Base-by-base conservation (phyloP, 306 rosid species). In the Lagenaria siceraria region DNA sequence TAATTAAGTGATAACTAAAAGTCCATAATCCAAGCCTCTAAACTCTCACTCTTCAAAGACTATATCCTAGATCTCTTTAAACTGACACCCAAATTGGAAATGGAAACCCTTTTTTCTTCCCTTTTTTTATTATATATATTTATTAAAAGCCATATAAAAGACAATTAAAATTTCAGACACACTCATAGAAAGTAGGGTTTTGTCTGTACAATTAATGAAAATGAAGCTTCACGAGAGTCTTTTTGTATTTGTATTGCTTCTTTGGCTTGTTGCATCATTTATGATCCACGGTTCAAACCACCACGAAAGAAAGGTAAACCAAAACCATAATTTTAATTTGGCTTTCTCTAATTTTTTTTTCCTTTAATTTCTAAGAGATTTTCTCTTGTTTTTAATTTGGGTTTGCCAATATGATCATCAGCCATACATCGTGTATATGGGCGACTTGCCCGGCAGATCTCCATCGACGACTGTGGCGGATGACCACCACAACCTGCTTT, bases 361-460 rank as follows among this genome's bases (percentile, higher is more conserved):
- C 6, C 3, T 43, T 5, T 43, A 9, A 9, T 43, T 43, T 48
- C 4, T 48, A 12, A 46, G 6, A 46, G 18, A 46, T 10, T 46
- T 46, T 46, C 52, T 46, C 52, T 46, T 46, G 17, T 46, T 46
- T 5, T 46, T 46, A 5, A 46, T 46, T 46, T 46, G 52, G 17
- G 52, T 46, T 13, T 46, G 2, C 1, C 52, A 46, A 46, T 46
- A 46, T 46, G 52, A 43, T 48, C 3, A 74, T 35, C 88, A 91
- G 98, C 84, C 96, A 3, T 91, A 90, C 80, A 91, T 93, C 76
- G 90, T 93, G 25, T 91, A 93, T 84, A 91, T 90, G 97, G 94
- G 96, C 72, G 88, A 86, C 59, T 25, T 86, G 62, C 93, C 85
- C 0, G 69, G 17, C 48, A 51, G 58, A 70, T 24, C 78, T 11